Base-by-base conservation (phyloP, 2,329 filamentous ascomycete genomes). In the Graphilbum fragrans region DNA sequence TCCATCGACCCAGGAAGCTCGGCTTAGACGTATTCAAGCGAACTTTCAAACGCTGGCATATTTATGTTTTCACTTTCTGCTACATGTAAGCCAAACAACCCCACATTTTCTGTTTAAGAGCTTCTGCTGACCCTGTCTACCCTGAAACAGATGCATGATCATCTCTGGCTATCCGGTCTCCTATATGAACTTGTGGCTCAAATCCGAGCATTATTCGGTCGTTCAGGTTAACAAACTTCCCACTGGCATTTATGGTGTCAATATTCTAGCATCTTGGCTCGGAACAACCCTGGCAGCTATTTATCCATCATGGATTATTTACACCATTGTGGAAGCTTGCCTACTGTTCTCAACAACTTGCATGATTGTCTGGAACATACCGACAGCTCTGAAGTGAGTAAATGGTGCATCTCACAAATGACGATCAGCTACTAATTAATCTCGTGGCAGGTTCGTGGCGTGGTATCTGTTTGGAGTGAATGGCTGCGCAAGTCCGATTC, bases 131-230 rank as follows among this genome's bases (percentile, higher is more conserved):
- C 14, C 3, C 27, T 19, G 4, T 32, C 20, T 20, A n/a, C 23
- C 20, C 14, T 5, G 4, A 4, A 2, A 27, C 34, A 48, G 46
- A 9, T 65, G 57, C 52, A 64, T 66, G 60, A 63, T 64, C 35
- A 57, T 62, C n/a, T 61, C 62, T 0, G 58, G 57, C 0, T 72
- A 72, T 43, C 66, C 66, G 0, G 49, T 55, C 4, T 51, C 54
- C 1, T 70, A 72, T 42, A 72, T 72, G 67, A 68, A 62, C 23
- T 60, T 72, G 11, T 72, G 69, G 69, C 60, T 72, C 33, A 70
- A 70, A 44, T 59, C 60, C 1, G 62, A 67, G 22, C 60, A 61
- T 5, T 72, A 67, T 49, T 63, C 64, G 0, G 58, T 72, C 1
- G 59, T 61, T 0, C 60, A 71, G 43, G 63, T 70, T 44, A 72